phyloP scores from a whole-genome alignment of 331 rosid species.

The Prunus yedoensis region DNA sequence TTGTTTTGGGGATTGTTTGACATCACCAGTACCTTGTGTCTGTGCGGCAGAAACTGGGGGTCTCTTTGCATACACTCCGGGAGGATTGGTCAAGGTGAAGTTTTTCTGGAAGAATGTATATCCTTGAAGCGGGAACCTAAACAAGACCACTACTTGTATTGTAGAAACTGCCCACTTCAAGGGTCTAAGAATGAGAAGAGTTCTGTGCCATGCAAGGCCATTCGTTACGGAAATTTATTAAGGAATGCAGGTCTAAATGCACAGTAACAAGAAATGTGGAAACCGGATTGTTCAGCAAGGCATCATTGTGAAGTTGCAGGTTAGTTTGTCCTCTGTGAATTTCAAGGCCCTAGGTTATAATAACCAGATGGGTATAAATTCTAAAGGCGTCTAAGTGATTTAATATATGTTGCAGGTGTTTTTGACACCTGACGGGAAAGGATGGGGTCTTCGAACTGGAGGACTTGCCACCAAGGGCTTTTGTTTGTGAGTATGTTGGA shows the following conservation, averaged over 20 bases:
- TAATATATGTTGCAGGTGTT: constrained; percentile 41
- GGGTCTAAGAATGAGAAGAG: constrained; percentile 37
- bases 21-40: too few relatives aligned
- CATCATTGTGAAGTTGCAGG: constrained; percentile 64
- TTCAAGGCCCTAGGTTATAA: background rate
- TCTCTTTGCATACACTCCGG: too few relatives aligned
- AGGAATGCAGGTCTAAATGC: constrained; percentile 79
- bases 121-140: constrained; percentile 36
- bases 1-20: too few relatives aligned
- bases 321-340: constrained; percentile 25
- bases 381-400: background rate
- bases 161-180: constrained; percentile 57
- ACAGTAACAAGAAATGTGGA: constrained; percentile 50
- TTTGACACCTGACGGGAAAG: constrained; percentile 63
- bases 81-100: too few relatives aligned
- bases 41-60: too few relatives aligned
- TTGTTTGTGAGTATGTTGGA: constrained; percentile 55
- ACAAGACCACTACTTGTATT: constrained; percentile 35
- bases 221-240: constrained; percentile 49
- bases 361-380: too few relatives aligned
- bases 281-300: constrained; percentile 72
- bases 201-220: constrained; percentile 59
- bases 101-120: too few relatives aligned
- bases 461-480: constrained; percentile 68
- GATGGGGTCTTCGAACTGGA: constrained; percentile 81